Percentiles rank a stretch among this genome's conserved stretches.
phyloP scores from a whole-genome alignment of 2,329 filamentous ascomycete genomes.

The Plenodomus tracheiphilus region DNA sequence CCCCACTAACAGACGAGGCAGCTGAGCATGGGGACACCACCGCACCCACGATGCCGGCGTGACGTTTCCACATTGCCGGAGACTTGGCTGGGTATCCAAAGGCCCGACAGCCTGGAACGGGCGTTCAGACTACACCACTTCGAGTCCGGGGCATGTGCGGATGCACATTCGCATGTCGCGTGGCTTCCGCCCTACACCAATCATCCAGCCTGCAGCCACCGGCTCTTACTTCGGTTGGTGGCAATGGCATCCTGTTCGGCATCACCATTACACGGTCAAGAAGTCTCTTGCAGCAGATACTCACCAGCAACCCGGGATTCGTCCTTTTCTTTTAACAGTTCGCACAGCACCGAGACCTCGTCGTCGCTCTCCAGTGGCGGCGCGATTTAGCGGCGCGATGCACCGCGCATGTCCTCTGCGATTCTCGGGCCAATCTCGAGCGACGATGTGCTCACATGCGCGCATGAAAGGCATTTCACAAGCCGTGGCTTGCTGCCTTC shows the following conservation, averaged over 20 bases:
- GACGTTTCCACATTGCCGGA: constrained; percentile 42
- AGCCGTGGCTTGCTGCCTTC: constrained; percentile 1
- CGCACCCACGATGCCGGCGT: constrained; percentile 38
- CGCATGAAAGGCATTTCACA: constrained; percentile 26
- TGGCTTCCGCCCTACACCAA: constrained; percentile 20
- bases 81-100: constrained; percentile 30
- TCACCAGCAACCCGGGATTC: constrained; percentile 2
- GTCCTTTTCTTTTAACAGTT: neutral
- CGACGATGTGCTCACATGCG: constrained; percentile 25
- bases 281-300: constrained; percentile 2
- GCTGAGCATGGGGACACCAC: constrained; percentile 30
- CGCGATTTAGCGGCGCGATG: neutral
- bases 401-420: neutral
- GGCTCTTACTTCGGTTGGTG: constrained; percentile 28
- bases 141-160: constrained; percentile 26
- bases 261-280: constrained; percentile 4
- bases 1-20: constrained; percentile 27
- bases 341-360: neutral
- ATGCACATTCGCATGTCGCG: constrained; percentile 39
- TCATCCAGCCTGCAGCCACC: constrained; percentile 25
- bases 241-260: constrained; percentile 7
- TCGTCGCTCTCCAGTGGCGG: neutral
- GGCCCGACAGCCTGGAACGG: constrained; percentile 37
- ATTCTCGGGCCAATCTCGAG: constrained; percentile 12
- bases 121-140: constrained; percentile 26